phyloP scores from a whole-genome alignment of 306 rosid species.

The Cucurbita pepo region DNA sequence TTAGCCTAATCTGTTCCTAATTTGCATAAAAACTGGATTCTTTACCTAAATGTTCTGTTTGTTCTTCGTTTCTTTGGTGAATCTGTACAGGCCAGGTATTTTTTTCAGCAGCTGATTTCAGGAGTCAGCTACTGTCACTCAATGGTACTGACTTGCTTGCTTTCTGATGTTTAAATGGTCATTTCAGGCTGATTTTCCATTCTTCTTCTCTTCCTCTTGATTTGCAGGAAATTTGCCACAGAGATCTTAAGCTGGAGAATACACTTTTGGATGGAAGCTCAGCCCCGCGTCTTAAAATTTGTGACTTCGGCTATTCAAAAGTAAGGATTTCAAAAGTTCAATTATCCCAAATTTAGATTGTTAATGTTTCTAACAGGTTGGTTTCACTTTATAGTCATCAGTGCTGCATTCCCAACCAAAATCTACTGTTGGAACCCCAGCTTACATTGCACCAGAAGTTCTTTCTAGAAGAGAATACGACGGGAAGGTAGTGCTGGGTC shows the following conservation, averaged over 20 bases:
- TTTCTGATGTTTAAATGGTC: background rate
- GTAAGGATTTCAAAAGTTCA: conserved; percentile 13
- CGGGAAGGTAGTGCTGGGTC: conserved; percentile 49
- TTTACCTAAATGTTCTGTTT: background rate
- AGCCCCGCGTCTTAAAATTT: conserved; percentile 81
- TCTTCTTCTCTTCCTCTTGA: background rate
- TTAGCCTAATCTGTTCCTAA: background rate
- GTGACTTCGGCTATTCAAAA: conserved; percentile 97
- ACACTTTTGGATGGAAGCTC: conserved; percentile 92
- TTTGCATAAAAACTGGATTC: background rate
- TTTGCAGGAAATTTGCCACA: conserved; percentile 85
- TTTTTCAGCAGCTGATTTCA: conserved; percentile 86
- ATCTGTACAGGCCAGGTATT: conserved; percentile 60
- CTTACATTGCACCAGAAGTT: conserved; percentile 95
- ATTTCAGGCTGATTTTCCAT: background rate
- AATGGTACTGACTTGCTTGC: conserved; percentile 36
- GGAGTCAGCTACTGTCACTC: conserved; percentile 97
- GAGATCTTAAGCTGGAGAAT: conserved; percentile 97
- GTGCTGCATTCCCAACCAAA: conserved; percentile 95
- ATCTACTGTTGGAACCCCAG: conserved; percentile 98
- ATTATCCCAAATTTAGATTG: background rate
- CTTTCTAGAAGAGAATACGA: conserved; percentile 72
- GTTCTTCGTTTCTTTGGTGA: background rate
- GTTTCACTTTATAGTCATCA: conserved; percentile 48
- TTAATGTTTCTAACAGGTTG: background rate